Conservation (phyloP, 2,329 filamentous ascomycete genomes). For the Akanthomyces muscarius region DNA sequence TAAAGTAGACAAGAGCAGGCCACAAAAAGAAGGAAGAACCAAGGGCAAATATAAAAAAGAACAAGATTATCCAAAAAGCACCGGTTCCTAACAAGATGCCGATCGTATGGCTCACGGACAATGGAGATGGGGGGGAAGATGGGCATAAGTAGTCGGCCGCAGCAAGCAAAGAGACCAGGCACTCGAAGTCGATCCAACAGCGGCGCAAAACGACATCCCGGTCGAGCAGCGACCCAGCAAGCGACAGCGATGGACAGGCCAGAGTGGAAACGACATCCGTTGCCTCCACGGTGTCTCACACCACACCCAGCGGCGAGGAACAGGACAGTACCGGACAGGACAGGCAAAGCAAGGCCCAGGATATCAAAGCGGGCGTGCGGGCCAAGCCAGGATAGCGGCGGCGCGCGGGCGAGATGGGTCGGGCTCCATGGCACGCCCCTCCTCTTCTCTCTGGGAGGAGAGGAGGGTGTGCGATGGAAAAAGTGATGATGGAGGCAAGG, state of each 20-base stretch:
- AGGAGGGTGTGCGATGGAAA: background rate
- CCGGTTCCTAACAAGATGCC: slow-evolving; percentile 44
- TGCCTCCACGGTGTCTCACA: slow-evolving; percentile 15
- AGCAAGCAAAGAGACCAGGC: background rate
- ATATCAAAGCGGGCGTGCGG: slow-evolving; percentile 16
- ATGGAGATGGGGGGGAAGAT: slow-evolving; percentile 40
- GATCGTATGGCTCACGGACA: slow-evolving; percentile 42
- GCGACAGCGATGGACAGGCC: slow-evolving; percentile 17
- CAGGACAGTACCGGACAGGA: background rate
- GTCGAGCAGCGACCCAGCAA: slow-evolving; percentile 14
- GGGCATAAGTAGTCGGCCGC: slow-evolving; percentile 43
- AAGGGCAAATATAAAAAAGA: slow-evolving; percentile 44
- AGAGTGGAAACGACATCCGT: slow-evolving; percentile 17
- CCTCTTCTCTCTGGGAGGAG: background rate
- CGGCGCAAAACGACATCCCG: slow-evolving; percentile 9
- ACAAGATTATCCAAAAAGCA: slow-evolving; percentile 38
- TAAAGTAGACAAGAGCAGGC: slow-evolving; percentile 31
- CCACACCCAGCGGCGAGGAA: slow-evolving; percentile 10
- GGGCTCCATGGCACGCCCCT: slow-evolving; percentile 16
- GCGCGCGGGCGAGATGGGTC: slow-evolving; percentile 16
- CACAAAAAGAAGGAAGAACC: slow-evolving; percentile 49
- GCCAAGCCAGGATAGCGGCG: slow-evolving; percentile 12
- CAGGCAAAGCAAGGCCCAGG: background rate
- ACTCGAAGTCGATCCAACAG: slow-evolving; percentile 7
- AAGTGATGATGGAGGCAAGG: slow-evolving; percentile 4